Percentiles rank a stretch among this genome's conserved stretches.
Conservation (phyloP, 2,329 filamentous ascomycete genomes). For the Ophiosphaerella narmari region DNA sequence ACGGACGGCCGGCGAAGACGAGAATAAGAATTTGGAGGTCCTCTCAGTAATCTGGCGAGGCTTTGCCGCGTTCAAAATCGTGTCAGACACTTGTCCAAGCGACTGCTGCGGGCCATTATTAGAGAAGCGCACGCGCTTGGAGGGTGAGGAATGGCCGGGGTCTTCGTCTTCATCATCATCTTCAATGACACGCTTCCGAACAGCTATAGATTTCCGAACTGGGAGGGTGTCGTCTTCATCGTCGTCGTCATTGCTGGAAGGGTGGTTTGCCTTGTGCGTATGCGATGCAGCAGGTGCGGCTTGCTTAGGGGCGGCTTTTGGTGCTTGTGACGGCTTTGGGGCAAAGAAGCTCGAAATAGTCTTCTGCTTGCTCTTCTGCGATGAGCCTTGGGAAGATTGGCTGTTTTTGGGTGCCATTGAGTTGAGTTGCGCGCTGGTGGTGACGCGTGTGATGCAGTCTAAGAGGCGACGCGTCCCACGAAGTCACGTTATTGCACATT, state of each 20-base stretch:
- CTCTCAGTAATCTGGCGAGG: constrained; percentile 49
- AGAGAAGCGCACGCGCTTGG: constrained; percentile 45
- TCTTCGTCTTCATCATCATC: constrained; percentile 48
- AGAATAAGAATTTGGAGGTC: constrained; percentile 65
- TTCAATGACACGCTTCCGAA: constrained; percentile 40
- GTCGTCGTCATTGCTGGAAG: not conserved
- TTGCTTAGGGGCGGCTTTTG: constrained; percentile 22
- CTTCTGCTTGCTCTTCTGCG: constrained; percentile 69
- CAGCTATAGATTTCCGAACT: constrained; percentile 5
- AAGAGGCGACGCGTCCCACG: constrained; percentile 15
- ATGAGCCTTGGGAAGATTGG: constrained; percentile 34
- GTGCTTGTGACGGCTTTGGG: constrained; percentile 44
- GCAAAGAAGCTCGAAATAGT: constrained; percentile 88
- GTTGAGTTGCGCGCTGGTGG: constrained; percentile 6
- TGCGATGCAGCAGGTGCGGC: constrained; percentile 27
- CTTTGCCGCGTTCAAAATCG: constrained; percentile 33
- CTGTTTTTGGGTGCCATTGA: constrained; percentile 46
- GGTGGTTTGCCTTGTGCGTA: not conserved
- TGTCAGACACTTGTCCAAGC: constrained; percentile 26
- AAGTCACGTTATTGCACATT: constrained; percentile 21
- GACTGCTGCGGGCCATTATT: constrained; percentile 25
- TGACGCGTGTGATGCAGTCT: constrained; percentile 17
- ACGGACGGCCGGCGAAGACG: constrained; percentile 51
- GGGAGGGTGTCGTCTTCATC: constrained; percentile 20
- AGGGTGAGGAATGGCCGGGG: constrained; percentile 25